Evolutionary conservation across 495 filamentous ascomycete genomes (phyloP).

Genomic region (Cercophora samala): DNA sequence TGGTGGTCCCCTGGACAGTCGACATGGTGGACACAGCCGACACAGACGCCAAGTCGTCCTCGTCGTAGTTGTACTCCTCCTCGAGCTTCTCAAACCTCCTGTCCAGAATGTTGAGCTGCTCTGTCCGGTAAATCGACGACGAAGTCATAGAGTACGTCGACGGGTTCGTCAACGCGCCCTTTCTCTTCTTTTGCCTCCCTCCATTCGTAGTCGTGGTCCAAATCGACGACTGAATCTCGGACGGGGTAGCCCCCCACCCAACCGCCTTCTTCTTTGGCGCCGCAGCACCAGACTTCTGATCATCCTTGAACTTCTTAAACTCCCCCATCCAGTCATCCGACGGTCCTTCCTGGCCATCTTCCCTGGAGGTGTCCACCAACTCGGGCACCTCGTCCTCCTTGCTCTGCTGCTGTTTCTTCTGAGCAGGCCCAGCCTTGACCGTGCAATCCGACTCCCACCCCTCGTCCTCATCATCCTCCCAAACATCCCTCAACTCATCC

Average conservation of each 20-base stretch:
- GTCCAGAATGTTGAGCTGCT: conserved; percentile 82
- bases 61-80: conserved; percentile 74
- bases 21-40: conserved; percentile 48
- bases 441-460: conserved; percentile 97
- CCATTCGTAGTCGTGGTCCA: conserved; percentile 75
- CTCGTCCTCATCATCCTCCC: conserved; percentile 53
- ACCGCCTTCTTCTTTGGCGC: conserved; percentile 32
- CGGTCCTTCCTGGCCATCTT: conserved; percentile 41
- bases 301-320: conserved; percentile 85
- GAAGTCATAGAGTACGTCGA: conserved; percentile 97
- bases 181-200: conserved; percentile 79
- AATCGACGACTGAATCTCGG: conserved; percentile 67
- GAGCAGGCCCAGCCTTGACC: conserved; percentile 59
- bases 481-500: conserved; percentile 52
- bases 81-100: conserved; percentile 88
- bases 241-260: conserved; percentile 45
- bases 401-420: conserved; percentile 33
- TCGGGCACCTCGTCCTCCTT: conserved; percentile 49
- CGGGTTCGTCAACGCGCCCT: conserved; percentile 82
- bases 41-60: conserved; percentile 51
- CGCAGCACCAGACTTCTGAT: conserved; percentile 47
- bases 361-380: conserved; percentile 41
- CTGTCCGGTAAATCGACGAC: conserved; percentile 81
- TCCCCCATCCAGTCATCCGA: conserved; percentile 78
- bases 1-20: conserved; percentile 54